phyloP scores from a whole-genome alignment of 305 asterid species.

The Petunia hybrid region DNA sequence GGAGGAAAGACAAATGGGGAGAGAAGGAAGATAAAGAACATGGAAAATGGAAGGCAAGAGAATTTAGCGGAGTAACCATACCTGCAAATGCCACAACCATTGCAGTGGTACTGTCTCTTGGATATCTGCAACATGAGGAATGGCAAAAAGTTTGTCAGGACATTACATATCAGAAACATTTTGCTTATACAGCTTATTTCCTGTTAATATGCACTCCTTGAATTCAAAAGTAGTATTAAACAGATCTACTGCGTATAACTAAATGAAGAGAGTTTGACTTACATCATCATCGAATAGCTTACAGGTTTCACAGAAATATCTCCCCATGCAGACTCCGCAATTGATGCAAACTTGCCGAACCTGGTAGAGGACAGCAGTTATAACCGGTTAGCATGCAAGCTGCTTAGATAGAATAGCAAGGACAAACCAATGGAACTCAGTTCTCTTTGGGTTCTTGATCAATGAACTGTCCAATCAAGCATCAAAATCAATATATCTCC shows the following conservation, averaged over 20 bases:
- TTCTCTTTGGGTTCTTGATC: background rate
- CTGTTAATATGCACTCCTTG: conserved; percentile 16
- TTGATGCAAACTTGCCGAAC: conserved; percentile 71
- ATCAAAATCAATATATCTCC: background rate
- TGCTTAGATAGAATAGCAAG: conserved; percentile 19
- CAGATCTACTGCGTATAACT: background rate
- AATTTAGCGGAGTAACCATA: conserved; percentile 36
- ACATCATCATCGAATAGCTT: conserved; percentile 92
- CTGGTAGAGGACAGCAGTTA: conserved; percentile 43
- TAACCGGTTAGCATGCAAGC: background rate
- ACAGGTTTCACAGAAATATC: conserved; percentile 79
- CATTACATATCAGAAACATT: background rate
- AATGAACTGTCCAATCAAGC: background rate
- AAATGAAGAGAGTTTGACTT: conserved; percentile 40
- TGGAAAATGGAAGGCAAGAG: conserved; percentile 1
- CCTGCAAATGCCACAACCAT: conserved; percentile 96
- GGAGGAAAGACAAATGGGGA: background rate
- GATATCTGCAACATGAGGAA: conserved; percentile 57
- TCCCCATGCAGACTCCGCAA: conserved; percentile 92
- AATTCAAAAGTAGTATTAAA: background rate
- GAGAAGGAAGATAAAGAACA: background rate
- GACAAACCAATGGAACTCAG: background rate
- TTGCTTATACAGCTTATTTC: background rate
- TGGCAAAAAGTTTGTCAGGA: conserved; percentile 26
- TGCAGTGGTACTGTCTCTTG: conserved; percentile 80